Conservation (phyloP, 441 rosid species). For the Mallotus repandus region DNA sequence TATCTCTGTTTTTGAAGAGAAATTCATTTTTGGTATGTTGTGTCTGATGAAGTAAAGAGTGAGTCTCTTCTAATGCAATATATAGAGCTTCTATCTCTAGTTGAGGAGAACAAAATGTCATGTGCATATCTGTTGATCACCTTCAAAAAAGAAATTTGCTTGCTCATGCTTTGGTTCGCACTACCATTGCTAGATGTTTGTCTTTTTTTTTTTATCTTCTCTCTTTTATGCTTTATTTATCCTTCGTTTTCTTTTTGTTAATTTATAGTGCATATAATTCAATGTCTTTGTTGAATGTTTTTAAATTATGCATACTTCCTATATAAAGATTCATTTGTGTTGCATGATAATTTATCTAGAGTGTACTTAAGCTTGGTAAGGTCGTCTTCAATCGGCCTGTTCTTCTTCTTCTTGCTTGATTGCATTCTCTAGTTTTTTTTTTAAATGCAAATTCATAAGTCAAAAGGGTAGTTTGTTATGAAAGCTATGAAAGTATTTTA, state of each 20-base stretch:
- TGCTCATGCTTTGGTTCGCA: conserved; percentile 82
- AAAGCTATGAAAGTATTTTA: too few relatives aligned
- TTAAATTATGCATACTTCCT: too few relatives aligned
- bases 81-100: conserved; percentile 62
- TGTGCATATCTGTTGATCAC: conserved; percentile 42
- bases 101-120: conserved; percentile 56
- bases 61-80: conserved; percentile 56
- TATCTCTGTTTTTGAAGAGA: conserved; percentile 46
- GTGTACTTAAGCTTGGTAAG: too few relatives aligned
- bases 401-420: too few relatives aligned
- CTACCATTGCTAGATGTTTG: conserved; percentile 89
- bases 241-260: not conserved
- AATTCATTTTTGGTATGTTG: conserved; percentile 77
- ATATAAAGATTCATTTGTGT: too few relatives aligned
- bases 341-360: too few relatives aligned
- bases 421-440: too few relatives aligned
- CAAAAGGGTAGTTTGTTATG: too few relatives aligned
- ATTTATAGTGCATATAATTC: too few relatives aligned
- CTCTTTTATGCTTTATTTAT: not conserved
- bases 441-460: too few relatives aligned
- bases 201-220: not conserved
- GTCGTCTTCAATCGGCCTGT: too few relatives aligned
- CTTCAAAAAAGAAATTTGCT: conserved; percentile 74
- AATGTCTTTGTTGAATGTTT: too few relatives aligned
- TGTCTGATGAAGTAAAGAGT: conserved; percentile 72